phyloP scores from a whole-genome alignment of 345 rosid genomes.

The Syzygium aromaticum region DNA sequence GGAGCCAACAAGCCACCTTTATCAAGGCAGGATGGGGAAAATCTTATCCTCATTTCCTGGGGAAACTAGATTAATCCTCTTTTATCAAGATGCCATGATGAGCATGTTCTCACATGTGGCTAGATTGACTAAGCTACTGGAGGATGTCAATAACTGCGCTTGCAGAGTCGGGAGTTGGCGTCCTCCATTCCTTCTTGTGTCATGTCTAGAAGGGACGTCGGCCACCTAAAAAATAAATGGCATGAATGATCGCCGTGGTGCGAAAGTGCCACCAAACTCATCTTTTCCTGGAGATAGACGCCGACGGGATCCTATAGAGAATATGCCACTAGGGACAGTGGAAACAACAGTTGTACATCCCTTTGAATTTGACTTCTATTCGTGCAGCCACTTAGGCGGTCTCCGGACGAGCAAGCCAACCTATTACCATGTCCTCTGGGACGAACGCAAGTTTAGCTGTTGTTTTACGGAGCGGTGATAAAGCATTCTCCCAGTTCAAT shows the following conservation, averaged over 20 bases:
- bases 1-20: no score
- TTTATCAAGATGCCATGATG: slow-evolving; percentile 26
- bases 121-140: slow-evolving; percentile 33
- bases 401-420: slow-evolving; percentile 87
- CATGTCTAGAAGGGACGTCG: slow-evolving; percentile 50
- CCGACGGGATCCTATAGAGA: slow-evolving; percentile 38
- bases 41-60: no score
- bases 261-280: slow-evolving; percentile 84
- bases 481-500: slow-evolving; percentile 32
- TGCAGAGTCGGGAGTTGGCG: no score
- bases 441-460: slow-evolving; percentile 46
- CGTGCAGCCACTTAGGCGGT: slow-evolving; percentile 72
- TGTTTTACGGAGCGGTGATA: slow-evolving; percentile 51
- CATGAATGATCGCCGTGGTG: slow-evolving; percentile 47
- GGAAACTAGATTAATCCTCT: neutral
- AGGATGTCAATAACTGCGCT: slow-evolving; percentile 7
- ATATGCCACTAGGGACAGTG: slow-evolving; percentile 73
- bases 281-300: slow-evolving; percentile 30
- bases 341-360: slow-evolving; percentile 69
- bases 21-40: no score
- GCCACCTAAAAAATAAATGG: slow-evolving; percentile 21
- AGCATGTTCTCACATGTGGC: slow-evolving; percentile 21
- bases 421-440: slow-evolving; percentile 71
- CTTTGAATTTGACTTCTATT: slow-evolving; percentile 66
- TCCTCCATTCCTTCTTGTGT: slow-evolving; percentile 43